Conservation (phyloP, 225 moss, liverwort and hornwort genomes). For the Thuidium tamariscinum region DNA sequence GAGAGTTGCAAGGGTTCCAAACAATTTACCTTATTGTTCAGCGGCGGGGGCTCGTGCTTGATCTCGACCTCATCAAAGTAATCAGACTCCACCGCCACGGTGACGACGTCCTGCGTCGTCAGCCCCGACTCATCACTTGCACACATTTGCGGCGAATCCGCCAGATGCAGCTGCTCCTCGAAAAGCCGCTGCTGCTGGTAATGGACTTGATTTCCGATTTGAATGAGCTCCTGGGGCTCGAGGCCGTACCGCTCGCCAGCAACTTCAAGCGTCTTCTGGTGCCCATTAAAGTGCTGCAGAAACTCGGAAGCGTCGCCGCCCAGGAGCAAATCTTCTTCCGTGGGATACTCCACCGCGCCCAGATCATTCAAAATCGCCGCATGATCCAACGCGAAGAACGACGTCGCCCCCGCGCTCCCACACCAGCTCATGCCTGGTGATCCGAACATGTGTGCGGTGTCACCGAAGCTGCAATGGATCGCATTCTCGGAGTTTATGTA, state of each 20-base stretch:
- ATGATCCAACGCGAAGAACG: neutral
- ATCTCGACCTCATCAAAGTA: neutral
- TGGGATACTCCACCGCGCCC: neutral
- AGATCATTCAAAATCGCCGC: conserved; percentile 1
- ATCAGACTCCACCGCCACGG: neutral
- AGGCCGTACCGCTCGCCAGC: neutral
- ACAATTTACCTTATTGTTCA: conserved; percentile 22
- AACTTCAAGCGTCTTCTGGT: neutral
- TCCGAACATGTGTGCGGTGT: conserved; percentile 3
- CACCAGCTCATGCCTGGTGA: conserved; percentile 28
- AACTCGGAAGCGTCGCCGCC: conserved; percentile 6
- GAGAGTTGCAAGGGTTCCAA: neutral
- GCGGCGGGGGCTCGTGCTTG: conserved; percentile 20
- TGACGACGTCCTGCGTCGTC: neutral
- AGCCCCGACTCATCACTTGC: conserved; percentile 7
- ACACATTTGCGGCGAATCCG: conserved; percentile 5
- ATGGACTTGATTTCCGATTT: neutral
- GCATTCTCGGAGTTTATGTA: conserved; percentile 2
- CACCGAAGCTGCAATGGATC: conserved; percentile 15
- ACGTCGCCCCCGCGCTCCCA: neutral
- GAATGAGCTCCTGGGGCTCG: neutral
- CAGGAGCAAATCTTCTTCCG: conserved; percentile 7
- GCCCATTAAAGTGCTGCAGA: conserved; percentile 1
- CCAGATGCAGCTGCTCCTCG: conserved; percentile 4
- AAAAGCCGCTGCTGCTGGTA: neutral